Base-by-base conservation (phyloP, 2,329 filamentous ascomycete species). In the Colletotrichum endophyticum region DNA sequence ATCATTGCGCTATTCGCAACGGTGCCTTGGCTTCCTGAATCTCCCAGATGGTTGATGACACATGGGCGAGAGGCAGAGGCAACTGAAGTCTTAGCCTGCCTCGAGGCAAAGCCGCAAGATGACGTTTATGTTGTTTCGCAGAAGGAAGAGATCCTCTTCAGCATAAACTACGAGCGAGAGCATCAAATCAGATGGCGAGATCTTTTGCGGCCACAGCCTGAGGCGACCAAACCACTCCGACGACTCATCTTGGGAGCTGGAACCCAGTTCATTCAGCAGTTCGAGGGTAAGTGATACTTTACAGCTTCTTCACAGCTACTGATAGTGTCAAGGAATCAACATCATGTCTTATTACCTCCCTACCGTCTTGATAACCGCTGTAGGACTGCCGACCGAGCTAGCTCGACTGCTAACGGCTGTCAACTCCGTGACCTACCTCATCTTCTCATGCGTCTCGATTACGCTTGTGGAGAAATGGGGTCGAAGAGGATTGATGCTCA, bases 371-470 rank as follows among this genome's bases (percentile, higher is more conserved):
- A 90, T 90, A 63, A 79, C 86, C 16, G 89, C 44, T 2, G 89
- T 91, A 2, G 88, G 88, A 1, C 83, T 91, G 7, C 82, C 81
- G 2, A 86, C 90, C 63, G 84, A 8, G 44, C 85, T 89, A 78
- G 87, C 89, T 1, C 85, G 89, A 6, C 81, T 91, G 0, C 83
- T 91, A 6, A 86, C 89, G 0, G 89, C 88, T 0, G 88, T 86
- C 77, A 91, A 74, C 57, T 78, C 78, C 1, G 70, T 82, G 2
- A 78, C 79, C 0, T 81, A 81, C 36, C 74, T 82, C 4, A 28
- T 78, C 4, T 79, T 81, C 44, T 79, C 82, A 2, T 67, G 81
- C 4, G 57, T 78, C 6, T 81, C 82, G 2, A 79, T 81, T 11
- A 81, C 80, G 9, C 75, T 83, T 11, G 82, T 84, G 8, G 83